phyloP scores from a whole-genome alignment of 345 rosid genomes.

The Syzygium grande region DNA sequence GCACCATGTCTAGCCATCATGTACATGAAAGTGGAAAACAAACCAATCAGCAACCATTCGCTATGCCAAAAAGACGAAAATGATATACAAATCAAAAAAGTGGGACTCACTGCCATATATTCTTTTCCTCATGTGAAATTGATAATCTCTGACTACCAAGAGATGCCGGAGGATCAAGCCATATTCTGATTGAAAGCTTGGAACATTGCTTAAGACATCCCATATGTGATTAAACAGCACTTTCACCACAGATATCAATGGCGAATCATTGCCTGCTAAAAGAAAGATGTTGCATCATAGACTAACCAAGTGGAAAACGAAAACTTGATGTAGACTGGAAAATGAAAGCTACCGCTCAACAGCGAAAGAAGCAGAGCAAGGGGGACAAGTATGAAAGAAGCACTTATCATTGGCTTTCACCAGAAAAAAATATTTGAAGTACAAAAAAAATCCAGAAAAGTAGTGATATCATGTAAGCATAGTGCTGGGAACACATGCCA shows the following conservation, averaged over 20 bases:
- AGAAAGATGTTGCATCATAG: neutral
- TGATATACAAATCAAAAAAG: neutral
- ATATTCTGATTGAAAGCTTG: conserved; percentile 82
- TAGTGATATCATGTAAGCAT: neutral
- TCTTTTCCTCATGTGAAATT: conserved; percentile 68
- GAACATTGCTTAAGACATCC: conserved; percentile 63
- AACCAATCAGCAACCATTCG: neutral
- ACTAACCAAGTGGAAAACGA: neutral
- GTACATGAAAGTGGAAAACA: neutral
- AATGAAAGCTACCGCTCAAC: neutral
- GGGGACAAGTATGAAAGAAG: neutral
- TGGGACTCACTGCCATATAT: conserved; percentile 57
- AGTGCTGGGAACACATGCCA: neutral
- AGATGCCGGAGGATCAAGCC: conserved; percentile 75
- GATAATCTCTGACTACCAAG: conserved; percentile 53
- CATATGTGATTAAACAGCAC: conserved; percentile 57
- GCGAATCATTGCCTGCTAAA: conserved; percentile 41
- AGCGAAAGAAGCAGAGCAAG: neutral
- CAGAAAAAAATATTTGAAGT: neutral
- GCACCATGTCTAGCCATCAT: conserved; percentile 49
- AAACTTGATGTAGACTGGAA: neutral
- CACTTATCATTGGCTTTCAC: neutral
- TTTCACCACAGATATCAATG: conserved; percentile 62
- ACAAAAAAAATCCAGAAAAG: neutral
- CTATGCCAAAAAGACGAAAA: neutral